Conservation (phyloP, 345 rosid genomes). For the Abelmoschus esculentus region DNA sequence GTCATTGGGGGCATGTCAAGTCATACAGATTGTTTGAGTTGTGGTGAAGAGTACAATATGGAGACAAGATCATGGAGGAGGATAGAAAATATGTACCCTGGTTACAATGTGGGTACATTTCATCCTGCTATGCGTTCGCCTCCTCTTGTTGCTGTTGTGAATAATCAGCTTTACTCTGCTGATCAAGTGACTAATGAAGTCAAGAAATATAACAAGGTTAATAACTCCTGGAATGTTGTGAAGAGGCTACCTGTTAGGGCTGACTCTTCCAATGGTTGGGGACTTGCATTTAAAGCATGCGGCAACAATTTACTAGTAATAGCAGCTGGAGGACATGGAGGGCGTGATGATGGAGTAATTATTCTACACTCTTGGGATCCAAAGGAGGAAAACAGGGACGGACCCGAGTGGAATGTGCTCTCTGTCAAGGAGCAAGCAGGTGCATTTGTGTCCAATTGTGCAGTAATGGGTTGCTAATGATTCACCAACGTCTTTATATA, state of each 20-base stretch:
- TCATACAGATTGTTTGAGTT: constrained; percentile 22
- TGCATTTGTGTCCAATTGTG: constrained; percentile 39
- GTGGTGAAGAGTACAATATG: constrained; percentile 40
- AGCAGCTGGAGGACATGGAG: constrained; percentile 23
- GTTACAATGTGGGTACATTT: constrained; percentile 10
- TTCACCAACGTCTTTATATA: constrained; percentile 4
- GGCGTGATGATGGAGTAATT: constrained; percentile 25
- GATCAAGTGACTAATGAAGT: constrained; percentile 35
- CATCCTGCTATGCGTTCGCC: constrained; percentile 35
- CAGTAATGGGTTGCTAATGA: constrained; percentile 37
- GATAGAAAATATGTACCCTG: constrained; percentile 34
- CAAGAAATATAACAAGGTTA: constrained; percentile 30
- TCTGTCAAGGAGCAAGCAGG: constrained; percentile 29
- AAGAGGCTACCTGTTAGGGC: constrained; percentile 34
- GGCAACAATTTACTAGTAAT: constrained; percentile 30
- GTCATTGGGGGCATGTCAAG: constrained; percentile 37
- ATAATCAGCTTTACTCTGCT: constrained; percentile 34
- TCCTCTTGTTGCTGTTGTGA: constrained; percentile 39
- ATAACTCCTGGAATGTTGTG: constrained; percentile 33
- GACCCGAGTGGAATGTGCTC: constrained; percentile 32
- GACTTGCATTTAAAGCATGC: constrained; percentile 38
- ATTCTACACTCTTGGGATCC: constrained; percentile 36
- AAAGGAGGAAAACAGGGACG: constrained; percentile 15
- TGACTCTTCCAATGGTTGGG: constrained; percentile 41
- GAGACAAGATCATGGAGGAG: constrained; percentile 34